Conservation (phyloP, 192 early-diverging fungal species). For the Coemansia erecta region DNA sequence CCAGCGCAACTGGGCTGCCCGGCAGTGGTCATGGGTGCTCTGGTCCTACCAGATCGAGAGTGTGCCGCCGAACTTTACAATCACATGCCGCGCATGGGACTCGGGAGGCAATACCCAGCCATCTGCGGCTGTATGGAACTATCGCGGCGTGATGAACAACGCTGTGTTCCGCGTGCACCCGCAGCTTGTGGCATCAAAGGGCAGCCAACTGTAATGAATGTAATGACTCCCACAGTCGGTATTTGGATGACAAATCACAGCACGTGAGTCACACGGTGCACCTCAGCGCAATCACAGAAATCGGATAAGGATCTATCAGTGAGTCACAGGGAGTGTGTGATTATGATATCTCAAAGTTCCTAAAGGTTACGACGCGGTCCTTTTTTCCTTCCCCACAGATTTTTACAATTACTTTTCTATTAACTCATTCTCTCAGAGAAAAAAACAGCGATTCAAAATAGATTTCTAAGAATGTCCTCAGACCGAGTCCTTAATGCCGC, state of each 20-base stretch:
- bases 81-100: slow-evolving; percentile 82
- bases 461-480: slow-evolving; percentile 14
- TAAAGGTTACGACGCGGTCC: not conserved
- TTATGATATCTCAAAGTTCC: too few relatives aligned
- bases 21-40: slow-evolving; percentile 81
- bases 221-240: too few relatives aligned
- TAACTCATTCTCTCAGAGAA: not conserved
- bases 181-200: slow-evolving; percentile 2
- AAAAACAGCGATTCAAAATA: not conserved
- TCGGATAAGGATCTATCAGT: too few relatives aligned
- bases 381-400: not conserved
- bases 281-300: too few relatives aligned
- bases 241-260: too few relatives aligned
- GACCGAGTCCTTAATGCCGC: slow-evolving; percentile 65
- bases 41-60: slow-evolving; percentile 66
- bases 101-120: slow-evolving; percentile 85
- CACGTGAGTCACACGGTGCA: too few relatives aligned
- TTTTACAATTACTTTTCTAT: not conserved
- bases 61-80: slow-evolving; percentile 45
- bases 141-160: slow-evolving; percentile 79
- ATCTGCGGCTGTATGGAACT: slow-evolving; percentile 72
- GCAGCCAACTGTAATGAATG: slow-evolving; percentile 15
- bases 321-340: too few relatives aligned
- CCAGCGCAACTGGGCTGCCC: slow-evolving; percentile 35
- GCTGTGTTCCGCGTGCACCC: slow-evolving; percentile 52